A percentile compares a stretch with the other conserved stretches of the same genome.
phyloP scores from a whole-genome alignment of 306 rosid genomes.

The Prosopis cineraria region DNA sequence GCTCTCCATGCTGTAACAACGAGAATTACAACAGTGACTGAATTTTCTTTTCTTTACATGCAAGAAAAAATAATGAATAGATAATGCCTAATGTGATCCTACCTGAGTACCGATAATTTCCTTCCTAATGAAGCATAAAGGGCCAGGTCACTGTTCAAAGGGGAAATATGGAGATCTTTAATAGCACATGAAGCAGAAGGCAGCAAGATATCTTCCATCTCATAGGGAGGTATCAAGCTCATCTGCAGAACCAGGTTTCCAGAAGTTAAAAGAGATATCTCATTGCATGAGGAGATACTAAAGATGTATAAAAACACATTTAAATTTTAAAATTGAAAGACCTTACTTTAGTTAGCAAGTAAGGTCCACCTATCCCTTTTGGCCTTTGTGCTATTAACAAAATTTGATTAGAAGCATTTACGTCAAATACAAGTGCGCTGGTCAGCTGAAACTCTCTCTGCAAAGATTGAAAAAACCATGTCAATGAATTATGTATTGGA shows the following conservation, averaged over 20 bases:
- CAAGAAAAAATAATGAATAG: conserved; percentile 24
- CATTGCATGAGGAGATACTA: conserved; percentile 19
- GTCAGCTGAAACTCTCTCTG: conserved; percentile 65
- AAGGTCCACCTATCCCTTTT: conserved; percentile 50
- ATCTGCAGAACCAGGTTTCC: conserved; percentile 54
- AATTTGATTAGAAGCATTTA: conserved; percentile 65
- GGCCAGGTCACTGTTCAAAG: conserved; percentile 55
- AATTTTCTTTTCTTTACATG: not conserved
- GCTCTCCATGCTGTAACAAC: conserved; percentile 71
- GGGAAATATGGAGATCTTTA: conserved; percentile 75
- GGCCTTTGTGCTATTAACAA: conserved; percentile 72
- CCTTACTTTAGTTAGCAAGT: conserved; percentile 70
- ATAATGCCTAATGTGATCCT: conserved; percentile 15
- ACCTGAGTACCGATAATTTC: conserved; percentile 86
- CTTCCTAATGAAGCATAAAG: conserved; percentile 72
- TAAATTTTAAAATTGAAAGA: conserved; percentile 27
- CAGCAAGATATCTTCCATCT: conserved; percentile 71
- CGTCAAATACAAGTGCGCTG: conserved; percentile 73
- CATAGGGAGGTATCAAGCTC: conserved; percentile 83
- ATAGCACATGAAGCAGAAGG: conserved; percentile 58
- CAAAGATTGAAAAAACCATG: conserved; percentile 35
- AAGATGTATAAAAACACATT: conserved; percentile 20
- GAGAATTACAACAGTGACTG: conserved; percentile 32
- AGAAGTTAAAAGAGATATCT: conserved; percentile 27
- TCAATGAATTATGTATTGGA: conserved; percentile 32